Base-by-base conservation (phyloP, 2,329 filamentous ascomycete genomes). In the Alternaria angustiovoidea region DNA sequence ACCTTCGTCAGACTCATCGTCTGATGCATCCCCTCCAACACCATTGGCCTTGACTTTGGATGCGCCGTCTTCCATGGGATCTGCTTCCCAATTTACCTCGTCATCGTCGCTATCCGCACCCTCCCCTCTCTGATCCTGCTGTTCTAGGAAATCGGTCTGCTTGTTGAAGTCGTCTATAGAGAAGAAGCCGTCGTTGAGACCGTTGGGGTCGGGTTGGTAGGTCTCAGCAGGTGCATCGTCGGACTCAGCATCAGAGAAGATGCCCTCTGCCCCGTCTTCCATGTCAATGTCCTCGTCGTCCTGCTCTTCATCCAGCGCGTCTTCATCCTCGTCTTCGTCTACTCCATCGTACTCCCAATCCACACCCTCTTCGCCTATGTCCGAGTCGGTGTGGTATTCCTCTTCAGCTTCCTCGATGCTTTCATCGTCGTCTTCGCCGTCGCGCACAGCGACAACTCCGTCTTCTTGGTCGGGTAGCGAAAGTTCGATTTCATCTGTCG, bases 81-180 rank as follows among this genome's bases (percentile, higher is more conserved):
- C 89, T 2, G 87, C 86, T 70, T 91, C 89, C 93, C 93, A 99
- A 76, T 98, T 91, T 57, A 98, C 82, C 16, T 93, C 90, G 67
- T 96, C 93, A 30, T 78, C 75, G 53, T 96, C 93, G 76, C 89
- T 93, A 61, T 86, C 91, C 69, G 91, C 89, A 38, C 88, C 87
- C 67, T 94, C 92, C 28, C 91, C 93, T 64, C 87, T 85, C 28
- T 87, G 86, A 76, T 98, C 94, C 77, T 93, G 91, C 65, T 92
- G 88, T 78, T 99, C 95, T 49, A 97, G 88, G 75, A 90, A 91
- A 72, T 96, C 92, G 2, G 93, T 92, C 75, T 96, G 92, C 75
- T 90, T 92, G 83, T 99, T 99, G 86, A 99, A 99, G 61, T 96
- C 89, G 72, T 98, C 94, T 71, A 99, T 94, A 16, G 93, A 96